Base-by-base conservation (phyloP, 176 grass and related monocot genomes). In the Thinopyrum elongatum region DNA sequence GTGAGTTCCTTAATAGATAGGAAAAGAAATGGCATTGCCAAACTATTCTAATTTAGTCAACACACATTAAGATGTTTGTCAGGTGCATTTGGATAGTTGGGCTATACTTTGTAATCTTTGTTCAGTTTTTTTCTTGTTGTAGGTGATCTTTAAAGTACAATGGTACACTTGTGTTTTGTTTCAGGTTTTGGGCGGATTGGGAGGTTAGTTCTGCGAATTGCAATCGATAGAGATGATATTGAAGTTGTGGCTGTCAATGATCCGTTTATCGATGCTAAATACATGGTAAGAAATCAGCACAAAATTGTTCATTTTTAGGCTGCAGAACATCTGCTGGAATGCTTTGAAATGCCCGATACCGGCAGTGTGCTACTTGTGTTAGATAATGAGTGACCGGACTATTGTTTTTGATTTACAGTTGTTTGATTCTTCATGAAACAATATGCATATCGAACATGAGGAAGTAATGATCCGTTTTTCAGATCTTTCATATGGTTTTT, bases 181-280 rank as follows among this genome's bases (percentile, higher is more conserved):
- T 2, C 51, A 99, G 97, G 97, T 15, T 99, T 99, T 86, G 97
- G 97, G 26, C 85, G 97, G 5, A 99, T 99, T 85, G 97, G 97
- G 55, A 96, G 97, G 66, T 83, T 99, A 74, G 94, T 99, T 23
- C 53, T 99, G 76, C 82, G 97, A 77, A 94, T 99, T 80, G 97
- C 97, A 51, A 91, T 87, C 30, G 83, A 73, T 63, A 95, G 92
- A 91, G 97, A 99, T 59, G 94, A 99, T 79, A 87, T 99, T 86
- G 97, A 99, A 87, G 94, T 99, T 88, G 94, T 99, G 22, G 97
- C 97, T 77, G 94, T 99, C 35, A 99, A 99, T 83, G 97, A 99
- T 85, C 97, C 97, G 25, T 99, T 99, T 63, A 87, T 99, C 11
- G 97, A 99, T 92, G 90, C 94, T 77, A 96, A 99, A 61, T 99